Evolutionary conservation across 139 green algal genomes (phyloP), one percentile per base, ranked within the genome.

Genomic region (Microglena sp.): DNA sequence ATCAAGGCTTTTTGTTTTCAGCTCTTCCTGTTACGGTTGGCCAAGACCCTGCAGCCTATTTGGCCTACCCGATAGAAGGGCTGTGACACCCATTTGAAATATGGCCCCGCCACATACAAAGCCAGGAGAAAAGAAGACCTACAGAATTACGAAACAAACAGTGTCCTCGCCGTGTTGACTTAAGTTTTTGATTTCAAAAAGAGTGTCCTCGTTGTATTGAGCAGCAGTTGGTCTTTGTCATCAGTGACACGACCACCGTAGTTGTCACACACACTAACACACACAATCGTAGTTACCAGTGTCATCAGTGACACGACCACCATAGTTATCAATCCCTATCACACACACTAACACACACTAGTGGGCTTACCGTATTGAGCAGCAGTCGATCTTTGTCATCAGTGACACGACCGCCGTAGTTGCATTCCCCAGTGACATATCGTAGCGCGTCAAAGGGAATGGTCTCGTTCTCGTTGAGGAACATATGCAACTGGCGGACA

Each of bases 341-440:
- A n/a, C 81, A 88, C 60, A 88, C 82, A 22, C 81, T 79, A 59
- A 24, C n/a, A n/a, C n/a, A n/a, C n/a, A n/a, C n/a, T n/a, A n/a
- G n/a, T n/a, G n/a, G n/a, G n/a, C n/a, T n/a, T 24, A 87, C 65
- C 18, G 76, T 83, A 55, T 75, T 80, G 21, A 91, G 82, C 65
- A 87, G 69, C 55, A 81, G 70, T 21, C 84, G 70, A 72, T 91
- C 84, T 75, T 89, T 88, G 76, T 87, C 84, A 60, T 91, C 84
- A 5, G 84, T 91, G 1, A 91, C 84, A 7, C 82, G 73, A 4
- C 84, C 84, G 34, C 79, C 78, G 53, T 86, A 86, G 76, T 91
- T 91, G 71, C 82, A 89, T 60, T 91, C 84, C 22, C 82, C 82
- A 4, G 75, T 83, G 8, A 82, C 67, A 65, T 91, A 91, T 31